A percentile compares a stretch with the other conserved stretches of the same genome.
Conservation (phyloP, 495 filamentous ascomycete species). For the Podospora anserina region DNA sequence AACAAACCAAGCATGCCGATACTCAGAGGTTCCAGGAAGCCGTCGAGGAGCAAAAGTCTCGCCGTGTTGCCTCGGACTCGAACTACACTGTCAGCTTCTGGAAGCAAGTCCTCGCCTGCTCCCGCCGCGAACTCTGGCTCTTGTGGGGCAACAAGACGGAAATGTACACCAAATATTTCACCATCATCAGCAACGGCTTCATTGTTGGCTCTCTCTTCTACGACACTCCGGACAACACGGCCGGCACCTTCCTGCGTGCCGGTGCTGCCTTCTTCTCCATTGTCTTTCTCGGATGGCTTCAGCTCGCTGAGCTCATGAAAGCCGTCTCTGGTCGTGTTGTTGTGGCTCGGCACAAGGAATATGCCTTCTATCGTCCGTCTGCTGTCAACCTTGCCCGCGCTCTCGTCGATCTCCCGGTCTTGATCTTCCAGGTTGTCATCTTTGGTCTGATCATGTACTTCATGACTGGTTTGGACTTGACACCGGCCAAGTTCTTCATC, state of each 20-base stretch:
- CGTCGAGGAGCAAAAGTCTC: slow-evolving; percentile 43
- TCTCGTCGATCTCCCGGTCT: slow-evolving; percentile 69
- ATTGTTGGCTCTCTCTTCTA: slow-evolving; percentile 78
- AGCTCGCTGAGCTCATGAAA: slow-evolving; percentile 70
- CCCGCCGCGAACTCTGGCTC: slow-evolving; percentile 55
- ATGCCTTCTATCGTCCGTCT: slow-evolving; percentile 78
- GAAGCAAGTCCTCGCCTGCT: slow-evolving; percentile 56
- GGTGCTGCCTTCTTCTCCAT: slow-evolving; percentile 67
- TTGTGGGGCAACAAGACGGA: slow-evolving; percentile 59
- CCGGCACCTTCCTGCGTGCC: slow-evolving; percentile 54
- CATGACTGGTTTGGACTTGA: slow-evolving; percentile 64
- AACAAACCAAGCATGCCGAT: slow-evolving; percentile 28
- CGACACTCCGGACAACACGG: slow-evolving; percentile 57
- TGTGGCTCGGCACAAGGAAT: slow-evolving; percentile 77
- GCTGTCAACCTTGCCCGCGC: slow-evolving; percentile 77
- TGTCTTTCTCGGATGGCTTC: slow-evolving; percentile 77
- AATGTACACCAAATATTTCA: slow-evolving; percentile 57
- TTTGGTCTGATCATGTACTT: slow-evolving; percentile 79
- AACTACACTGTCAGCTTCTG: slow-evolving; percentile 58
- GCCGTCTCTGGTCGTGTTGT: slow-evolving; percentile 70
- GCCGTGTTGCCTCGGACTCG: slow-evolving; percentile 38
- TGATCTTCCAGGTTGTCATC: slow-evolving; percentile 64
- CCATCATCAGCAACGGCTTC: slow-evolving; percentile 62
- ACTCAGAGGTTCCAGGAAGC: slow-evolving; percentile 51
- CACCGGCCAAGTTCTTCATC: slow-evolving; percentile 82